Base-by-base conservation (phyloP, 495 filamentous ascomycete species). In the Penicillium flavigenum region DNA sequence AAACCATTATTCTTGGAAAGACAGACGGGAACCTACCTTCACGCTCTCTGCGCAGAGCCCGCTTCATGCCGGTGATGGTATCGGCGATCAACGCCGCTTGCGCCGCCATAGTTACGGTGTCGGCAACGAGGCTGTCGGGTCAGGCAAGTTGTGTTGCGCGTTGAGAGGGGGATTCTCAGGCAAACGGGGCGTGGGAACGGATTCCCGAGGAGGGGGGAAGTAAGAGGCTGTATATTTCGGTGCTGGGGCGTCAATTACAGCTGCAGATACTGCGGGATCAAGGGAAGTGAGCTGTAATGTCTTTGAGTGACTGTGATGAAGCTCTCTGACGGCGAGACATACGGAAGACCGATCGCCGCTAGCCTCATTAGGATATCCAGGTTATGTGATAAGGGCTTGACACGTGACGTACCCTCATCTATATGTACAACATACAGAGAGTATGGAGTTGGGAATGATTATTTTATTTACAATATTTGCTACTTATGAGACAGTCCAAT, bases 1-100 rank as follows among this genome's bases (percentile, higher is more conserved):
- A 54, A 47, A 51, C 51, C 22, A 55, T 29, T 44, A 26, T 43
- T 43, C 6, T 22, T 44, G 20, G 22, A 32, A 32, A 39, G 0
- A 47, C 31, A 43, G 43, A 27, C 20, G n/a, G 39, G 50, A 16
- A 63, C 75, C 54, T 70, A 87, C 85, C 81, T 19, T 87, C 82
- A 61, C 80, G 74, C 64, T 83, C 80, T 62, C 81, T 79, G 62
- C 81, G 82, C 54, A 90, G 68, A 26, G 87, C 85, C 67, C 83
- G 82, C 69, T 91, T 90, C 86, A 93, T 88, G 48, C 79, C 86
- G 57, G 83, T 75, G 59, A 92, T 89, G 4, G 87, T 90, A 61
- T 90, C 87, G 44, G 82, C 80, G 60, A 90, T 87, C 59, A 86
- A 68, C 47, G 81, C 79, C 62, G 85, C 85, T 68, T 90, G 87